Evolutionary conservation across 2,329 filamentous ascomycete species (phyloP), one percentile per base, ranked within the genome.

Genomic region (Scleromitrula shiraiana): DNA sequence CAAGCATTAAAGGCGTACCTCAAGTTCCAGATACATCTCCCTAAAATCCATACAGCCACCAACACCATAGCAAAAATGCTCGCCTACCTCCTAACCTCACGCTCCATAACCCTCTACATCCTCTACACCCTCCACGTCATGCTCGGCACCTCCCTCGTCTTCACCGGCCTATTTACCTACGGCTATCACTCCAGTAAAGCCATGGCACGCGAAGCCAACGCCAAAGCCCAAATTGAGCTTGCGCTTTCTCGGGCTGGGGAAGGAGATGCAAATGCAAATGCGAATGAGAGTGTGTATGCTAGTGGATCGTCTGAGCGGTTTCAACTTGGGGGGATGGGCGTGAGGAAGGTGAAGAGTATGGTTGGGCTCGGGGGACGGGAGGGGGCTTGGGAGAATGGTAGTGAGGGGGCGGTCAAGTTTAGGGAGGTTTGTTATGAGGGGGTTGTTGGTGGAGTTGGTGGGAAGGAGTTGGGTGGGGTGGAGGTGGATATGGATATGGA

Each of bases 111-210:
- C 23, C 38, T 47, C 38, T 47, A 27, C 29, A 27, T 47, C 15
- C 45, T 47, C 29, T 47, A 47, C 29, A 47, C 23, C 2, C 17
- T 47, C 2, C 45, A 47, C 45, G 45, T 47, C 15, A 35, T 47
- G 22, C 45, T 47, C 12, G 45, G 45, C 7, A 42, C 37, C 7
- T 42, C 45, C n/a, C 45, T 47, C 23, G 38, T 47, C 14, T 47
- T 47, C 30, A 33, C 45, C 7, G 45, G 27, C 7, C 45, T 47
- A 22, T 47, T 33, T 2, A 47, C 45, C 5, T 47, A 47, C 14
- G 29, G 45, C 17, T 14, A 42, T 0, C 45, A 47, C 12, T 35
- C 37, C 17, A 47, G 45, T 10, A 47, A 47, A 47, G 45, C 45
- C 10, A 42, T 47, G 37, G 45, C 45, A 1, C 22, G 30, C 4